Percentiles rank a stretch among this genome's conserved stretches.
These are phyloP conservation scores for Pichia deserticola DNA, from an alignment of 805 yeast species.

Conservation along the genomic window DNA sequence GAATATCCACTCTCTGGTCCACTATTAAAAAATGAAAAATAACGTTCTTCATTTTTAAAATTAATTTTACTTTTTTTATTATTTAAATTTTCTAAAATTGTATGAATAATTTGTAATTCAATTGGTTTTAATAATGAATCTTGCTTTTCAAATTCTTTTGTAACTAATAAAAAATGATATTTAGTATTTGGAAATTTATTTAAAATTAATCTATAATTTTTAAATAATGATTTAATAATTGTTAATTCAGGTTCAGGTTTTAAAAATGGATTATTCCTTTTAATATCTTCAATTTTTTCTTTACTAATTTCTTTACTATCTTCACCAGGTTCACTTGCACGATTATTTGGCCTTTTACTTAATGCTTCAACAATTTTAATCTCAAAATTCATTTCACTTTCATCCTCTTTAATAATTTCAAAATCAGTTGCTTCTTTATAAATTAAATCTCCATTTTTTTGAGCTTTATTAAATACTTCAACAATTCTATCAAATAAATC, in stretches of 20 bases:
- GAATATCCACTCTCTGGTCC: slow-evolving; percentile 93
- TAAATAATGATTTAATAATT: slow-evolving; percentile 44
- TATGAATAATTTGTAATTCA: slow-evolving; percentile 58
- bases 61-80: slow-evolving; percentile 14
- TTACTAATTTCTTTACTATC: slow-evolving; percentile 29
- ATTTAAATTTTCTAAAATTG: slow-evolving; percentile 46
- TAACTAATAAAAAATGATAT: slow-evolving; percentile 71
- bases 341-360: slow-evolving; percentile 28
- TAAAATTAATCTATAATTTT: slow-evolving; percentile 55
- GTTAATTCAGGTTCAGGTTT: slow-evolving; percentile 73
- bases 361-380: slow-evolving; percentile 29
- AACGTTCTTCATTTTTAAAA: slow-evolving; percentile 21
- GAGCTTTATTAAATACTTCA: slow-evolving; percentile 19
- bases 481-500: slow-evolving; percentile 15
- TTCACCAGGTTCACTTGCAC: slow-evolving; percentile 27
- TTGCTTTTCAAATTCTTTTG: slow-evolving; percentile 69
- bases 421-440: slow-evolving; percentile 13
- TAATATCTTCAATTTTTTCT: slow-evolving; percentile 26
- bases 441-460: slow-evolving; percentile 19
- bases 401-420: slow-evolving; percentile 19
- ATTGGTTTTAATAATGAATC: slow-evolving; percentile 58
- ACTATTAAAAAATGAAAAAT: slow-evolving; percentile 82
- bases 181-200: slow-evolving; percentile 85
- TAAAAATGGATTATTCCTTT: slow-evolving; percentile 61
- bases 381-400: slow-evolving; percentile 23